These are phyloP conservation scores for Pleurotus pulmonarius DNA, from an alignment of 768 basidiomycete genomes.

Conservation along the genomic window DNA sequence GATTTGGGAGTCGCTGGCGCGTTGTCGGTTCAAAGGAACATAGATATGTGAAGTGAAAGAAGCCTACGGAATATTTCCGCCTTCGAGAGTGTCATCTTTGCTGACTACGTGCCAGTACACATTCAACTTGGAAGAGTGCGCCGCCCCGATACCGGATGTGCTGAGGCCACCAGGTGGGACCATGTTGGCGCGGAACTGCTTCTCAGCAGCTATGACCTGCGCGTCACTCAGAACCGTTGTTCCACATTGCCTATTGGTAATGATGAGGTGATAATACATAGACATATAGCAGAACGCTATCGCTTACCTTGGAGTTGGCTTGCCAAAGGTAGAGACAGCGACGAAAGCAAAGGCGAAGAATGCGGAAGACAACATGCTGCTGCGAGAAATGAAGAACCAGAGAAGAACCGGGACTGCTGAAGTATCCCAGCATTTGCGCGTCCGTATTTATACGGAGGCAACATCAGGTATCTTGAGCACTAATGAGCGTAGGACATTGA, in stretches of 20 bases:
- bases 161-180: slow-evolving; percentile 16
- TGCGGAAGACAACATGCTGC: slow-evolving; percentile 23
- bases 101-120: slow-evolving; percentile 35
- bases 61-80: slow-evolving; percentile 29
- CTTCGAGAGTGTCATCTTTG: slow-evolving; percentile 23
- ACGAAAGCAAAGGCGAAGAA: slow-evolving; percentile 24
- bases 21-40: too few relatives aligned
- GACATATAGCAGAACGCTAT: neutral
- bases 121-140: slow-evolving; percentile 14
- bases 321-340: slow-evolving; percentile 21
- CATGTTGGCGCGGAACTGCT: slow-evolving; percentile 37
- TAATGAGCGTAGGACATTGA: neutral
- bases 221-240: slow-evolving; percentile 28
- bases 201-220: slow-evolving; percentile 31
- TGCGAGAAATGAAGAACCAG: neutral
- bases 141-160: neutral
- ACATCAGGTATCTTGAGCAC: neutral
- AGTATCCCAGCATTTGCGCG: neutral
- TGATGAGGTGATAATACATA: neutral
- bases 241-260: slow-evolving; percentile 33
- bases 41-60: neutral
- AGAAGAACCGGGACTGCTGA: neutral
- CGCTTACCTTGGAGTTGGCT: slow-evolving; percentile 16
- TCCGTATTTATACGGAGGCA: neutral
- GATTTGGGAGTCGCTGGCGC: neutral